phyloP scores from a whole-genome alignment of 2,329 filamentous ascomycete species.

The Aurifilum marmelostoma region DNA sequence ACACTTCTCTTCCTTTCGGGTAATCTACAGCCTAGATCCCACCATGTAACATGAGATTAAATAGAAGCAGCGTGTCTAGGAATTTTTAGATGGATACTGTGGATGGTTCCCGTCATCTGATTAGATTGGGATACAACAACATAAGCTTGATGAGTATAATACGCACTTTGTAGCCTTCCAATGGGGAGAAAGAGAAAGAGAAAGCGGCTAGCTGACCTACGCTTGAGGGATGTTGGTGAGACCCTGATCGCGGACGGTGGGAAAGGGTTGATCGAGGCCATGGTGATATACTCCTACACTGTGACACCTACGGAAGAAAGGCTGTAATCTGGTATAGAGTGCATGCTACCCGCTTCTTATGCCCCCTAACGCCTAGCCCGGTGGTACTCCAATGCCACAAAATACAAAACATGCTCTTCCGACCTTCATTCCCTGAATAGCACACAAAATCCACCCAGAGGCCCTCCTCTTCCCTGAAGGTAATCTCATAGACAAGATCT shows the following conservation, averaged over 20 bases:
- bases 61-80: not conserved
- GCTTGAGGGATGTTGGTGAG: not conserved
- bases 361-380: conserved; percentile 7
- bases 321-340: not conserved
- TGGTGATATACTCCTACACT: not conserved
- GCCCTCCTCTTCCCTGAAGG: not conserved
- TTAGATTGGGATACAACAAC: not conserved
- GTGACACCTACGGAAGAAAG: not conserved
- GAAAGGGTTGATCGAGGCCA: not conserved
- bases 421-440: not conserved
- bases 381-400: not conserved
- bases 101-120: not conserved
- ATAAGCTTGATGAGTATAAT: not conserved
- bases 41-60: not conserved
- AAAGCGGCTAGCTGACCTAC: too few relatives aligned
- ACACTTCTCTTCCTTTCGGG: not conserved
- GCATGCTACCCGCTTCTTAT: not conserved
- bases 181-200: too few relatives aligned
- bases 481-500: not conserved
- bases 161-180: not conserved
- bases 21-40: not conserved
- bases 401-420: not conserved
- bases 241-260: not conserved
- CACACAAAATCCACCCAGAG: not conserved
- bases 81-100: not conserved